These are phyloP conservation scores for Phytopythium delawarense DNA, from an alignment of 352 stramenopile genomes.

Conservation along the genomic window DNA sequence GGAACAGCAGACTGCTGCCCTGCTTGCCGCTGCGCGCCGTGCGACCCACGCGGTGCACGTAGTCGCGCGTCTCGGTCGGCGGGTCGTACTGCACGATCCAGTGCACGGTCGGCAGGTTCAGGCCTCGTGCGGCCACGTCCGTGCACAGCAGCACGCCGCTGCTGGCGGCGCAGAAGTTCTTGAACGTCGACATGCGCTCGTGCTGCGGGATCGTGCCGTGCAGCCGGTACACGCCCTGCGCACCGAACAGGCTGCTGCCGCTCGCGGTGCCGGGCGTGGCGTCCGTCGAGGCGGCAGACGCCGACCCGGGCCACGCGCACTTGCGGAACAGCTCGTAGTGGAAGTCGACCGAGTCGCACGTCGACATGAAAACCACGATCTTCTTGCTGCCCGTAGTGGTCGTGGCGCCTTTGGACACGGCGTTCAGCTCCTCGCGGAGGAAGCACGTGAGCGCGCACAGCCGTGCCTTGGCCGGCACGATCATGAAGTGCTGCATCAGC, in stretches of 20 bases:
- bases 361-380: conserved; percentile 97
- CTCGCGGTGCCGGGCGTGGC: background rate
- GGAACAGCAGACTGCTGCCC: conserved; percentile 95
- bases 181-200: conserved; percentile 95
- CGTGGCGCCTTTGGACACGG: conserved; percentile 19
- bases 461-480: conserved; percentile 93
- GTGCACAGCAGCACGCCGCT: conserved; percentile 96
- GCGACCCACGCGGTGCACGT: conserved; percentile 99
- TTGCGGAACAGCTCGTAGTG: conserved; percentile 91
- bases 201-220: conserved; percentile 97
- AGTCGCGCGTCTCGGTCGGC: conserved; percentile 97
- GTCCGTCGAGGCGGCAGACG: background rate
- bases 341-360: conserved; percentile 97
- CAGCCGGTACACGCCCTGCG: conserved; percentile 72
- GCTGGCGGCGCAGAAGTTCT: conserved; percentile 88
- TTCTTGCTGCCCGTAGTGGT: conserved; percentile 25
- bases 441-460: conserved; percentile 92
- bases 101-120: conserved; percentile 97
- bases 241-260: conserved; percentile 57
- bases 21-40: conserved; percentile 97
- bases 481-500: conserved; percentile 95
- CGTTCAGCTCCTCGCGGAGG: conserved; percentile 67
- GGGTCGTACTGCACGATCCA: conserved; percentile 98
- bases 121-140: conserved; percentile 96
- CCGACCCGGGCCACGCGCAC: conserved; percentile 49